Base-by-base conservation (phyloP, 1,284 basidiomycete genomes). In the Hemileccinum hortonii region DNA sequence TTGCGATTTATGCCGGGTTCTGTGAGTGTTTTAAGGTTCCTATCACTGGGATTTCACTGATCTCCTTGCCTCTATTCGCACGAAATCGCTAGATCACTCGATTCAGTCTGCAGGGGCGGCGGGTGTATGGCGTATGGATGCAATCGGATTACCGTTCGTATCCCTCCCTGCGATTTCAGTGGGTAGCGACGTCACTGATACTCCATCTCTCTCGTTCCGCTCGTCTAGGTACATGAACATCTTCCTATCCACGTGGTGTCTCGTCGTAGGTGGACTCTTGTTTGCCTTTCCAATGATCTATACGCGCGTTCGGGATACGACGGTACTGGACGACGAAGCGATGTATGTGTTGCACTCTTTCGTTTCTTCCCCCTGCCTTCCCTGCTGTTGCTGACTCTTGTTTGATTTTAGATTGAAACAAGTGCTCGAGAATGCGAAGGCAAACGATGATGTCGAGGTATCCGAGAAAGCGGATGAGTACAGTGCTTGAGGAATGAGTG, bases 1-100 rank as follows among this genome's bases (percentile, higher is more conserved):
- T 76, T 8, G 75, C 73, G 0, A 68, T 73, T 44, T 66, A 74
- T 54, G 58, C 71, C n/a, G 75, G 74, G 1, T 72, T 75, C 39
- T 74, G 72, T 71, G 51, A 53, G 70, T n/a, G 15, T 54, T 29
- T 29, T 11, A 29, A 10, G 3, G 11, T 5, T 9, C 26, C 24
- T 33, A 6, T 5, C 14, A 19, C 14, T 14, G 10, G 11, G 29
- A 29, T 35, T 22, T 9, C 11, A 32, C 16, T 15, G 41, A 15
- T 2, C 29, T 11, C n/a, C 21, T 44, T 36, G 9, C 5, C 12
- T 30, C 35, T 6, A 14, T 21, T 29, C 29, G 11, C 29, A 29
- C 29, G 29, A 30, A 21, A 19, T 21, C 18, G 18, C 21, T 37
- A 73, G 70, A 69, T 48, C 71, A 73, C 39, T 64, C 62, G 18